These are phyloP conservation scores for Colletotrichum sp. DNA, from an alignment of 2,329 filamentous ascomycete genomes.

Conservation along the genomic window DNA sequence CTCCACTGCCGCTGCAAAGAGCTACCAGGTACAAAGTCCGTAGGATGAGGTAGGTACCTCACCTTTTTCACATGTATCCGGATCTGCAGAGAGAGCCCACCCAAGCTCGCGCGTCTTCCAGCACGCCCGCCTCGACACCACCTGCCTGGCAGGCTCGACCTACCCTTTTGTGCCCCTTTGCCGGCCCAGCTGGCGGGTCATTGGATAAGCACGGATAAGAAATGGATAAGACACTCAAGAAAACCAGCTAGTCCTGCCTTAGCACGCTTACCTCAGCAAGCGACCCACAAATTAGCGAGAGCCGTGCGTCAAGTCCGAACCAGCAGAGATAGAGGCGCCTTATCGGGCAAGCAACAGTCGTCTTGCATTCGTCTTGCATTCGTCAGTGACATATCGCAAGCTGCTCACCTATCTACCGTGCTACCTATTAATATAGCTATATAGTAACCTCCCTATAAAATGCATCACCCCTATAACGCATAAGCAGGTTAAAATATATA, in stretches of 20 bases:
- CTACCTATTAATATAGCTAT: neutral
- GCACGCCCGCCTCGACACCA: neutral
- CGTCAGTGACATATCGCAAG: neutral
- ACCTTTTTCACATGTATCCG: neutral
- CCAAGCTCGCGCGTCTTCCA: neutral
- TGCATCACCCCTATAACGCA: too few relatives aligned
- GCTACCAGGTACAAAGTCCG: neutral
- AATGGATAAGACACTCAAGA: neutral
- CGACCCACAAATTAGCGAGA: neutral
- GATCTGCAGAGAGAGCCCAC: conserved; percentile 2
- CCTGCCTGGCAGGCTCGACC: neutral
- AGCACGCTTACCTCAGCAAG: neutral
- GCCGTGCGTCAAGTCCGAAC: neutral
- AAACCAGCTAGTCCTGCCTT: neutral
- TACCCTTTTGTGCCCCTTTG: neutral
- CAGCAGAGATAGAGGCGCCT: neutral
- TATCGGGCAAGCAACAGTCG: neutral
- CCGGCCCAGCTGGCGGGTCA: neutral
- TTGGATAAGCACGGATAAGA: neutral
- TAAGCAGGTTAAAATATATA: too few relatives aligned
- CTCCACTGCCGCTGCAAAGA: neutral
- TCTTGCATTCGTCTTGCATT: neutral
- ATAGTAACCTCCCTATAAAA: too few relatives aligned
- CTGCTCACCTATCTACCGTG: neutral
- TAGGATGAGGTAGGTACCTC: neutral